phyloP scores from a whole-genome alignment of 2,329 filamentous ascomycete species.

The Juglanconis juglandina region DNA sequence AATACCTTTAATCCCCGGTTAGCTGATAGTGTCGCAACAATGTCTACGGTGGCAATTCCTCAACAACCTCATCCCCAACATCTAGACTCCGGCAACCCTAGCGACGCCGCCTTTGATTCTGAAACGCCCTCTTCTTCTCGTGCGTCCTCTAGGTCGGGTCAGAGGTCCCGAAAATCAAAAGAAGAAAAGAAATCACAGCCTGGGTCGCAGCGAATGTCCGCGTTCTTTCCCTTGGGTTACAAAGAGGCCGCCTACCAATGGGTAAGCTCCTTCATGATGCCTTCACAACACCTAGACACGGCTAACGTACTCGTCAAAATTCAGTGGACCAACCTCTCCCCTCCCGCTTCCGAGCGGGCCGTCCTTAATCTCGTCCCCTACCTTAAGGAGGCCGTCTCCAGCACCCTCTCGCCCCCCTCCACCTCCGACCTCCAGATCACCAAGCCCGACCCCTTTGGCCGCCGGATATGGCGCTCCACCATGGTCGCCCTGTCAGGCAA shows the following conservation, averaged over 20 bases:
- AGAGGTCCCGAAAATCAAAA: conserved; percentile 9
- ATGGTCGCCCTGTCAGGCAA: conserved; percentile 83
- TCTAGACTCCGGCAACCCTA: conserved; percentile 1
- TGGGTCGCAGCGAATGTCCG: conserved; percentile 40
- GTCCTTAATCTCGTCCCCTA: conserved; percentile 85
- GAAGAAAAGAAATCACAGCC: conserved; percentile 3
- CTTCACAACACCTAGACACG: conserved; percentile 10
- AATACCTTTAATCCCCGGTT: not conserved
- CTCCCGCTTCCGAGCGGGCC: conserved; percentile 79
- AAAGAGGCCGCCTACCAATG: conserved; percentile 90
- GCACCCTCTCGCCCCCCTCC: conserved; percentile 36
- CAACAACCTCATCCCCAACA: conserved; percentile 16
- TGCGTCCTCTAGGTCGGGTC: not conserved
- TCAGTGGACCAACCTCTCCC: conserved; percentile 82
- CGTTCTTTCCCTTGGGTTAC: conserved; percentile 81
- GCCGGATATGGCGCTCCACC: conserved; percentile 78
- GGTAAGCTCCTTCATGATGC: conserved; percentile 49
- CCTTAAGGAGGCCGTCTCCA: conserved; percentile 68
- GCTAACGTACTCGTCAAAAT: conserved; percentile 13
- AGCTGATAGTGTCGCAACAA: conserved; percentile 15
- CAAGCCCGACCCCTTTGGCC: conserved; percentile 74
- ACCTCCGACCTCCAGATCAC: conserved; percentile 39
- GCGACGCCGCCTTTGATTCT: not conserved
- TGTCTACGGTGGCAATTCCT: conserved; percentile 28
- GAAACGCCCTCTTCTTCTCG: conserved; percentile 11